A percentile compares a stretch with the other conserved stretches of the same genome.
These are phyloP conservation scores for Cladosporium sp. DNA, from an alignment of 2,329 filamentous ascomycete genomes.

Conservation along the genomic window DNA sequence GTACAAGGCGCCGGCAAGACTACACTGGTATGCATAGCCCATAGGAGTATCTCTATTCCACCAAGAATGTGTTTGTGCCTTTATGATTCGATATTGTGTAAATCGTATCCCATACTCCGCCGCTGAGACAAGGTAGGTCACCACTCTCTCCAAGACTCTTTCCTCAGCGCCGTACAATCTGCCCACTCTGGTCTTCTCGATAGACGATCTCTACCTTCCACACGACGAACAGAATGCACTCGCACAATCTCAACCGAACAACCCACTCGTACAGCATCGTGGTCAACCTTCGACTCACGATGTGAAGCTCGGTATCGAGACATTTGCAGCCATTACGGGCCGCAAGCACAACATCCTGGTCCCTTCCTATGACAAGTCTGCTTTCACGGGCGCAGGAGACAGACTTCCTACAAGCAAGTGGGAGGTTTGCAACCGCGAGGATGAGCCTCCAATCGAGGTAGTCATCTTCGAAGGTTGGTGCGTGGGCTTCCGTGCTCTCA, in stretches of 20 bases:
- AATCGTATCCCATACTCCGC: not conserved
- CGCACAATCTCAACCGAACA: slow-evolving; percentile 64
- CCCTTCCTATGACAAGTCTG: slow-evolving; percentile 82
- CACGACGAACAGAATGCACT: slow-evolving; percentile 68
- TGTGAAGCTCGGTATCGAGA: slow-evolving; percentile 59
- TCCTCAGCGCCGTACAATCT: slow-evolving; percentile 58
- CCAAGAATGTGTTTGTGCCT: not conserved
- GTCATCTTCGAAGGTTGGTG: slow-evolving; percentile 91
- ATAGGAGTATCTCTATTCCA: not conserved
- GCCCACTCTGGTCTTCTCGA: slow-evolving; percentile 70
- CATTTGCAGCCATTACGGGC: slow-evolving; percentile 61
- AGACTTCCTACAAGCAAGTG: slow-evolving; percentile 64
- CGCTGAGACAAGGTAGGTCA: slow-evolving; percentile 33
- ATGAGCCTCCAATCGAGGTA: slow-evolving; percentile 54
- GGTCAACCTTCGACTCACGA: slow-evolving; percentile 87
- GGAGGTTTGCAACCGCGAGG: slow-evolving; percentile 57
- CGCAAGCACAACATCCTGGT: slow-evolving; percentile 57
- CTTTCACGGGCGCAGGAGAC: slow-evolving; percentile 74
- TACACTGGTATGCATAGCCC: slow-evolving; percentile 62
- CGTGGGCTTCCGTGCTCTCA: slow-evolving; percentile 73
- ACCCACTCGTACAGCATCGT: slow-evolving; percentile 75
- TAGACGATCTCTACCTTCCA: slow-evolving; percentile 86
- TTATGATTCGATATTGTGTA: not conserved
- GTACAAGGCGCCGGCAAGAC: slow-evolving; percentile 93
- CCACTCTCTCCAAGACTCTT: slow-evolving; percentile 63